Evolutionary conservation across 129 eudicot species (phyloP).

Genomic region (Glebionis coronaria): DNA sequence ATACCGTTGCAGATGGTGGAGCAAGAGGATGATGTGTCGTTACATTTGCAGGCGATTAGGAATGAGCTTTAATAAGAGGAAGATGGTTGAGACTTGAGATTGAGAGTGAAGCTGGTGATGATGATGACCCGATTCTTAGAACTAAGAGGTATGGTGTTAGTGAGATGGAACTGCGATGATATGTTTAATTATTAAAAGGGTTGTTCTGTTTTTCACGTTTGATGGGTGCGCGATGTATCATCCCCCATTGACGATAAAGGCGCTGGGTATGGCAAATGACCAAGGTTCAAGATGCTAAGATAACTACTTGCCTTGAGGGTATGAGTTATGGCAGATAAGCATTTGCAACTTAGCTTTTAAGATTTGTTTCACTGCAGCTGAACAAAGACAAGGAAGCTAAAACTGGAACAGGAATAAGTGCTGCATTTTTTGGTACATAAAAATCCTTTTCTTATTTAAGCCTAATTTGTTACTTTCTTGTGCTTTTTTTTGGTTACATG

Average conservation of each 20-base stretch:
- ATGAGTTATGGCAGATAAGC: no score
- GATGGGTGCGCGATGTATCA: conserved; percentile 66
- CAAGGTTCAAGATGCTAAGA: conserved; percentile 80
- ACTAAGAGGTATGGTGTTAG: conserved; percentile 46
- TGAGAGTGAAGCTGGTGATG: conserved; percentile 19
- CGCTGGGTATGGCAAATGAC: conserved; percentile 95
- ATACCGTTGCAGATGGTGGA: conserved; percentile 53
- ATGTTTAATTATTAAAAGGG: not conserved
- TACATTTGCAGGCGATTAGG: conserved; percentile 55
- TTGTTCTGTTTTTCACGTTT: conserved; percentile 51
- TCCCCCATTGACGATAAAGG: conserved; percentile 72
- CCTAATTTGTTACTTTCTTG: no score
- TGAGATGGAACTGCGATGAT: conserved; percentile 4
- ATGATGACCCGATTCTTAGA: conserved; percentile 55
- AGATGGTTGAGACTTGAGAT: conserved; percentile 15
- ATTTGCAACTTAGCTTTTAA: no score
- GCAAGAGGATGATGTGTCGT: conserved; percentile 52
- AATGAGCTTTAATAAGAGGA: conserved; percentile 53
- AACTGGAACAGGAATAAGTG: no score
- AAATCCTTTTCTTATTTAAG: no score
- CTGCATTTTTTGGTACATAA: no score
- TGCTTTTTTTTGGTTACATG: no score
- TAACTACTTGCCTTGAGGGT: conserved; percentile 83
- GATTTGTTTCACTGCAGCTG: no score
- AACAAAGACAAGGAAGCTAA: no score